Percentiles rank a stretch among this genome's conserved stretches.
Evolutionary conservation across 2,329 filamentous ascomycete species (phyloP).

Genomic region (Beauveria medogensis): DNA sequence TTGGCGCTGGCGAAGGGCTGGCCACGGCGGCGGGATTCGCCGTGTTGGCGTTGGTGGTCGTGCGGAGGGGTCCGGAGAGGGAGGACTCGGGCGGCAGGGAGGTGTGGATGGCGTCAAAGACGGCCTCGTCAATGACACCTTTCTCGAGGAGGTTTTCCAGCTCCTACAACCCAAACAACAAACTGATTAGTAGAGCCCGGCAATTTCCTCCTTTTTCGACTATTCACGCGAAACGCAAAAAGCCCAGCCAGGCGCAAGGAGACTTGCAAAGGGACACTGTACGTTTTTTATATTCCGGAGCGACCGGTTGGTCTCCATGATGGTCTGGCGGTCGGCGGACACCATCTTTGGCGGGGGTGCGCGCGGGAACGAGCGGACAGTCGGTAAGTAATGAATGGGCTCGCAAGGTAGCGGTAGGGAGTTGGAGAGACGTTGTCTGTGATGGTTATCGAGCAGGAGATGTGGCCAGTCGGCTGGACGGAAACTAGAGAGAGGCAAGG

Average conservation of each 20-base stretch:
- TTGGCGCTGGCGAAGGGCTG: constrained; percentile 21
- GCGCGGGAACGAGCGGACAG: neutral
- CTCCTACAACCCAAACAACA: constrained; percentile 48
- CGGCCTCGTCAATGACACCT: constrained; percentile 65
- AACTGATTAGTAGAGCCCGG: neutral
- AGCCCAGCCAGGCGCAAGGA: neutral
- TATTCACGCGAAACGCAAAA: neutral
- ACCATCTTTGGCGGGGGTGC: constrained; percentile 27
- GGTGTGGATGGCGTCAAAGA: constrained; percentile 65
- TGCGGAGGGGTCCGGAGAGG: constrained; percentile 41
- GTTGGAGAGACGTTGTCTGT: neutral
- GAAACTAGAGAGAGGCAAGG: too few relatives aligned
- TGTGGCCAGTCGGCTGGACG: neutral
- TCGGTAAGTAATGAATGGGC: neutral
- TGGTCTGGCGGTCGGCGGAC: constrained; percentile 45
- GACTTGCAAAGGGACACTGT: constrained; percentile 23
- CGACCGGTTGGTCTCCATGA: constrained; percentile 71
- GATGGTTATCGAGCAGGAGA: neutral
- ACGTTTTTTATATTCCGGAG: constrained; percentile 83
- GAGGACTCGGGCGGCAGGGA: constrained; percentile 67
- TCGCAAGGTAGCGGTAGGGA: too few relatives aligned
- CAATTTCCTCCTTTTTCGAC: neutral
- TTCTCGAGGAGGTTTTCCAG: constrained; percentile 83
- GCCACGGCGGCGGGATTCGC: constrained; percentile 19
- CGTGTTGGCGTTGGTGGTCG: constrained; percentile 21